Evolutionary conservation across 331 rosid species (phyloP).

Genomic region (Arachis monticola): DNA sequence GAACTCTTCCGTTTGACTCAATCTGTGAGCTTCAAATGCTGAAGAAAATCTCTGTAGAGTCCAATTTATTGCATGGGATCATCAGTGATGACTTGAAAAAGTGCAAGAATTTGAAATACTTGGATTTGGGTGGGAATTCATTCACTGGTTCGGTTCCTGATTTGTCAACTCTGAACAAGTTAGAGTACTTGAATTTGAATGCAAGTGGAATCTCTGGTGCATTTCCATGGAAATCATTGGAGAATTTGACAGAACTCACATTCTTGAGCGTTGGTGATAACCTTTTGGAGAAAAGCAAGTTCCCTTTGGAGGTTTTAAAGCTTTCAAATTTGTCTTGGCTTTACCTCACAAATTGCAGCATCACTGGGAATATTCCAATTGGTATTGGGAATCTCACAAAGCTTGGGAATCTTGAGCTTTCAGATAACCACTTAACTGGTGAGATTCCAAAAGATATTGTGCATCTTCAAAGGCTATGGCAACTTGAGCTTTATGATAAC

Average conservation of each 20-base stretch:
- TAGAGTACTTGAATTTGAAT: constrained; percentile 63
- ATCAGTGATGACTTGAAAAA: constrained; percentile 57
- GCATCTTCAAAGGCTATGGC: constrained; percentile 60
- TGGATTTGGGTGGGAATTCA: constrained; percentile 71
- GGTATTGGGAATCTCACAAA: constrained; percentile 76
- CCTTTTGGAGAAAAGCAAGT: constrained; percentile 47
- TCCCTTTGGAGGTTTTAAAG: constrained; percentile 67
- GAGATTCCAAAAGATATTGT: constrained; percentile 69
- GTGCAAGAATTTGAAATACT: constrained; percentile 59
- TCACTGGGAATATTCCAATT: constrained; percentile 65
- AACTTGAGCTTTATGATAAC: constrained; percentile 73
- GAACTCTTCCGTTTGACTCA: constrained; percentile 66
- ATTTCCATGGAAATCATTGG: constrained; percentile 92
- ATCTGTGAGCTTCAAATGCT: constrained; percentile 63
- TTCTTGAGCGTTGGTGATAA: constrained; percentile 89
- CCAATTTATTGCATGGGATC: constrained; percentile 55
- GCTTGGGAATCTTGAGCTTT: constrained; percentile 71
- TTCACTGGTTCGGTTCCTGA: constrained; percentile 73
- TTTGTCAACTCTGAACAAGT: constrained; percentile 57
- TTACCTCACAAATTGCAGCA: constrained; percentile 77
- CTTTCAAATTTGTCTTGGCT: constrained; percentile 78
- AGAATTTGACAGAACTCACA: constrained; percentile 56
- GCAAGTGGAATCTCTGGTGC: constrained; percentile 66
- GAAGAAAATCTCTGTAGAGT: constrained; percentile 58
- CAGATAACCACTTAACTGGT: constrained; percentile 62